Conservation (phyloP, 1,284 basidiomycete genomes). For the Spongispora temasekensis region DNA sequence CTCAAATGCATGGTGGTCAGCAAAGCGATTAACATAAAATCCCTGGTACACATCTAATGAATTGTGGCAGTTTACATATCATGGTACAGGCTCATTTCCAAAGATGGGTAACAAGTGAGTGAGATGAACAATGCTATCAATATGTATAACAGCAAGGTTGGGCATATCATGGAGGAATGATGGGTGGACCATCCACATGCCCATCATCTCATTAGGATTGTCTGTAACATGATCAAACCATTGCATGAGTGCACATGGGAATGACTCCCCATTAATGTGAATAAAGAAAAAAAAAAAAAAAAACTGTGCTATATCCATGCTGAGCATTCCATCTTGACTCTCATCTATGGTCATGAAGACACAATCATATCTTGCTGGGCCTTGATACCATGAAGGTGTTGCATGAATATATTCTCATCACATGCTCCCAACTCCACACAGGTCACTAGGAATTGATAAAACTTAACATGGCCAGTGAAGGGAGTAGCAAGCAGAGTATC, state of each 20-base stretch:
- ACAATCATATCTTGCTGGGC: background rate
- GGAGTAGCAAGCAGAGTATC: background rate
- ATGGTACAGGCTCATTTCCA: background rate
- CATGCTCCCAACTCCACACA: background rate
- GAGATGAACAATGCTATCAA: constrained; percentile 1
- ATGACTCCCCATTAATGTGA: background rate
- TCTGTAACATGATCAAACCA: constrained; percentile 3
- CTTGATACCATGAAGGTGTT: background rate
- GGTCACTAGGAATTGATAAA: constrained; percentile 11
- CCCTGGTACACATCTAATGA: background rate
- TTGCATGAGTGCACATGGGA: background rate
- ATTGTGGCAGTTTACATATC: background rate
- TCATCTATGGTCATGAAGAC: background rate
- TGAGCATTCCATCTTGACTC: background rate
- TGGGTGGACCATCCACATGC: constrained; percentile 7
- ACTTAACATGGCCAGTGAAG: constrained; percentile 1
- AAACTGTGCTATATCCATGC: background rate
- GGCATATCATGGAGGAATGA: background rate
- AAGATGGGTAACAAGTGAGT: constrained; percentile 2
- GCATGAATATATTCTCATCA: background rate
- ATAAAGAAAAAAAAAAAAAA: constrained; percentile 7
- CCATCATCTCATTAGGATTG: background rate
- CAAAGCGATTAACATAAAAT: background rate
- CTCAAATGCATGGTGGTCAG: constrained; percentile 1
- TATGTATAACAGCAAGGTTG: background rate